Evolutionary conservation across 495 filamentous ascomycete genomes (phyloP), one percentile per base, ranked within the genome.

Genomic region (Diplogelasinospora grovesii): DNA sequence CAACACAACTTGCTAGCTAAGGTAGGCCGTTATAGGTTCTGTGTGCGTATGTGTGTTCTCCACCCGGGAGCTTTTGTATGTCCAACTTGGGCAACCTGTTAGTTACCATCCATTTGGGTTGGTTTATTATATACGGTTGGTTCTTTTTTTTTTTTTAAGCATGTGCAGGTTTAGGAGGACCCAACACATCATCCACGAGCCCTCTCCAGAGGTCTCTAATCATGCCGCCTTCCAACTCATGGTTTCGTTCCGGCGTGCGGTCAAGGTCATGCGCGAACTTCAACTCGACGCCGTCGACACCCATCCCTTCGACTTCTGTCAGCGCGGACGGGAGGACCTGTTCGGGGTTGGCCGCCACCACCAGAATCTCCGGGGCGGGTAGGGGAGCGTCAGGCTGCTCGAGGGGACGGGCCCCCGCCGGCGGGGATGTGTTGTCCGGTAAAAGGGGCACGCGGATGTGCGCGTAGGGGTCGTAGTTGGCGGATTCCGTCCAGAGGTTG

Each of bases 251-350:
- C 8, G 40, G 43, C 34, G 38, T 9, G 5, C 5, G 4, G 1
- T 40, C 15, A 3, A 53, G 35, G 2, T 61, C 58, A 31, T 68
- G 61, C 36, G 54, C 64, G 35, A 71, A 71, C 49, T 57, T 58
- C 6, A 73, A 48, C 53, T 70, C 65, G n/a, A 70, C 61, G 10
- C 67, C 66, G 33, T 71, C 69, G n/a, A 68, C 42, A 8, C 60
- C 58, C 52, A 68, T 66, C 16, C 66, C 65, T 41, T 71, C 64
- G 1, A 68, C 55, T 46, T 70, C 64, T 9, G 64, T 68, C 28
- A 69, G 41, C 21, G 65, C 59, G 0, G 29, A 32, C 0, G 69
- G 64, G 3, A 63, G 45, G 6, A 70, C 65, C 24, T 52, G 43
- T 15, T 63, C 64, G 2, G 68, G 66, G 50, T 68, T 57, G 3